Conservation (phyloP, 805 yeast genomes). For the Candida parachauliodes region DNA sequence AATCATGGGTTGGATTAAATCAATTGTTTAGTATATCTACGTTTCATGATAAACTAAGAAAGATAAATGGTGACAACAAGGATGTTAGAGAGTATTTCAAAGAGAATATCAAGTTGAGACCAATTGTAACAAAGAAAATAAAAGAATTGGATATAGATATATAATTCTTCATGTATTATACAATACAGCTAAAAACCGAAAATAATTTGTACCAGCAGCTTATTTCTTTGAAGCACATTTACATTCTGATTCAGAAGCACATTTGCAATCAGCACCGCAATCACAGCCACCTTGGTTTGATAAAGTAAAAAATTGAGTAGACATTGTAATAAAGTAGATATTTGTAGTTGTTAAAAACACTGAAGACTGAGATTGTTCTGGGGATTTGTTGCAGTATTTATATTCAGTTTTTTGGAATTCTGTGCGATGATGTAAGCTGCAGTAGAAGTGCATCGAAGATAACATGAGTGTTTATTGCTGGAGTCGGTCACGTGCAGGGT, state of each 20-base stretch:
- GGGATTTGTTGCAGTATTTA: neutral
- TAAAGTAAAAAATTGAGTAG: constrained; percentile 7
- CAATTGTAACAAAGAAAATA: constrained; percentile 19
- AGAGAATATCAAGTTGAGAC: constrained; percentile 21
- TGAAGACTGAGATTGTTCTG: too few species aligned
- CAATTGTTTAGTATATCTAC: constrained; percentile 21
- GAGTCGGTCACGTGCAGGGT: too few species aligned
- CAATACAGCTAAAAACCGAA: constrained; percentile 1
- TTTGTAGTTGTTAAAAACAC: neutral
- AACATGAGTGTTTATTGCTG: too few species aligned
- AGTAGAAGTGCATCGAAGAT: too few species aligned
- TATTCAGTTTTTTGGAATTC: too few species aligned
- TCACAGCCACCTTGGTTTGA: constrained; percentile 15
- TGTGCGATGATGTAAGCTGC: neutral
- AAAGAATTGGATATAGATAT: constrained; percentile 11
- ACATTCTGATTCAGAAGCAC: constrained; percentile 15
- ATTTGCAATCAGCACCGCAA: constrained; percentile 22
- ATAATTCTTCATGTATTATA: too few species aligned
- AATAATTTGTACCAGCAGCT: too few species aligned
- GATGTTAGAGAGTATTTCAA: constrained; percentile 19
- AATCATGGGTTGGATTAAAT: constrained; percentile 73
- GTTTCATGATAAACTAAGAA: constrained; percentile 18
- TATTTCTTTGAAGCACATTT: constrained; percentile 13
- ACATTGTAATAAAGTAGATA: neutral
- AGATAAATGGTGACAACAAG: constrained; percentile 14